Evolutionary conservation across 192 early-diverging fungal genomes (phyloP), one percentile per base, ranked within the genome.

Genomic region (Podila verticillata): DNA sequence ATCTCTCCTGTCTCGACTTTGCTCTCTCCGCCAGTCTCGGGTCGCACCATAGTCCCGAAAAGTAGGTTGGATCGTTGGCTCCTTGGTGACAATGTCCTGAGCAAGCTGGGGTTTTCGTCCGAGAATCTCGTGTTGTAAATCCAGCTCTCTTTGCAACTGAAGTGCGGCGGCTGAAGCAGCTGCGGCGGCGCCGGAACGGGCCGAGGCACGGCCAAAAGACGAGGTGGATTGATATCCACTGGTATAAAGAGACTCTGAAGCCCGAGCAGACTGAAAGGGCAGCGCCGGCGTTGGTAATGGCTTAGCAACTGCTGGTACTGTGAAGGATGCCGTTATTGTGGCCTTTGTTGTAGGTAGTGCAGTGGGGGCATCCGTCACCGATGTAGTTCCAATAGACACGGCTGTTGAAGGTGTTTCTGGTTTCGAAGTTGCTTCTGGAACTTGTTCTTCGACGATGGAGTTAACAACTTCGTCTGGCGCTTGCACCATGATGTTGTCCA

Each of bases 41-140:
- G 77, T 80, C 4, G 77, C 77, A 10, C 77, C 77, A 72, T 80
- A 80, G 56, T 80, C 77, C 5, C 77, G 62, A 48, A 80, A 72
- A 7, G 70, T 80, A 4, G 77, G 77, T 48, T 65, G 70, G 57
- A 61, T 72, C n/a, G 39, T 47, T 4, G 77, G 65, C 30, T 80
- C 77, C 70, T 80, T 80, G 34, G 77, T 48, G 3, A 70, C 62
- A 44, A 80, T 80, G 28, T 80, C 77, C 34, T 80, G 77, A 19
- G 77, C 77, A 22, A 80, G 57, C 19, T 80, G 77, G 9, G 77
- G 77, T 62, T 80, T 80, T 56, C 77, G 61, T 30, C 77, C 77
- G 2, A 80, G 49, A n/a, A 80, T 60, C 58, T 80, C 77, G 36
- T 80, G 77, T 30, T 80, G 77, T 26, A 63, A 54, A 32, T 80